These are phyloP conservation scores for Stephania yunnanensis DNA, from an alignment of 164 flowering plant genomes.

Conservation along the genomic window DNA sequence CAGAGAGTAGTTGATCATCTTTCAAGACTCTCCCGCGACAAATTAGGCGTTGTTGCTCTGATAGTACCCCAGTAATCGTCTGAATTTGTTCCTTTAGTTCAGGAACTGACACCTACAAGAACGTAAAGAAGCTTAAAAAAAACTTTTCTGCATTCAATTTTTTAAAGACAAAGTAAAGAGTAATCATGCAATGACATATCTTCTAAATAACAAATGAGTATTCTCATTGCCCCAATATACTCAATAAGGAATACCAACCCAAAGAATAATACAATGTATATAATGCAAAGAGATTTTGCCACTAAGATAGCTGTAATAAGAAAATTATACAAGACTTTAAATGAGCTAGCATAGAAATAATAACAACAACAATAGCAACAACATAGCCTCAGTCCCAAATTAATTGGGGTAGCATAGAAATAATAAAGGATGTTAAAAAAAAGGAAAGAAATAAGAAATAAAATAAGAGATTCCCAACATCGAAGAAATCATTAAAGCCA, in stretches of 20 bases:
- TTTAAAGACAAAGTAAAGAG: neutral
- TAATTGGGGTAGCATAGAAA: neutral
- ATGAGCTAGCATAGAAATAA: neutral
- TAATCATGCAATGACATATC: neutral
- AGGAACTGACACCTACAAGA: conserved; percentile 79
- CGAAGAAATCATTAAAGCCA: neutral
- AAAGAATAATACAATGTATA: neutral
- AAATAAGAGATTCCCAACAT: neutral
- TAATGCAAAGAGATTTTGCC: neutral
- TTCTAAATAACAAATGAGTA: neutral
- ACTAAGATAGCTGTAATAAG: neutral
- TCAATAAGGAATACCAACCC: neutral
- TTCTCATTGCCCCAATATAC: neutral
- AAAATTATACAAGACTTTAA: neutral
- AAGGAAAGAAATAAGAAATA: neutral
- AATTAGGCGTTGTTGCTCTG: conserved; percentile 88
- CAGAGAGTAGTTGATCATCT: conserved; percentile 95
- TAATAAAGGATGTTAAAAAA: neutral
- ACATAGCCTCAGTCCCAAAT: too few relatives aligned
- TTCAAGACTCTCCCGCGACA: conserved; percentile 92
- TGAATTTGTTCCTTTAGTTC: conserved; percentile 87
- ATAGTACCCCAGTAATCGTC: conserved; percentile 70
- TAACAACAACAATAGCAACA: neutral
- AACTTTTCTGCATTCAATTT: neutral
- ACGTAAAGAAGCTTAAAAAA: neutral